phyloP scores from a whole-genome alignment of 2,329 filamentous ascomycete genomes.

The Aspergillus ustus region DNA sequence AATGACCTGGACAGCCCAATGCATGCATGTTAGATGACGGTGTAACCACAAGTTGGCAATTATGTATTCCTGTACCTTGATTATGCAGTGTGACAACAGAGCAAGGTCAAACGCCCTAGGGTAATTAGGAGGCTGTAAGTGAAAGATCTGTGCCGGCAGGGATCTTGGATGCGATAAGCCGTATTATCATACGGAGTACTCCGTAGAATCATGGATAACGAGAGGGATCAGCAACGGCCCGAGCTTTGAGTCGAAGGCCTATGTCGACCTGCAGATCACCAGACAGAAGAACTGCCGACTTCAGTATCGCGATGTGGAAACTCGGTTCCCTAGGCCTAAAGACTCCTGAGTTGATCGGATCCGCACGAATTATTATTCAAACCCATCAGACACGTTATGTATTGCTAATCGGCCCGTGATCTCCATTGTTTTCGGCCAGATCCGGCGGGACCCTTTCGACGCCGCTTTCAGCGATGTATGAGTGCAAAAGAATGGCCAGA shows the following conservation, averaged over 20 bases:
- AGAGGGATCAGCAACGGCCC: not conserved
- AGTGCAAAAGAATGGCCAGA: not conserved
- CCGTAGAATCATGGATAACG: not conserved
- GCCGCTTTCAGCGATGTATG: not conserved
- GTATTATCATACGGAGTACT: no score
- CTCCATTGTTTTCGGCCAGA: not conserved
- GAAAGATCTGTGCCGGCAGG: not conserved
- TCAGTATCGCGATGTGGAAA: not conserved
- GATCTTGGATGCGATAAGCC: not conserved
- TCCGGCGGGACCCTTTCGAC: not conserved
- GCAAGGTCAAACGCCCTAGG: not conserved
- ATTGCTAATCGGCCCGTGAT: not conserved
- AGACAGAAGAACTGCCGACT: no score
- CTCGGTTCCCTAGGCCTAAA: not conserved
- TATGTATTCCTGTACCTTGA: not conserved
- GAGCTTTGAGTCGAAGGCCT: not conserved
- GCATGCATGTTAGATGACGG: not conserved
- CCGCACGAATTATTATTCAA: not conserved
- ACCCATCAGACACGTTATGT: not conserved
- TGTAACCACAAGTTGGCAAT: constrained; percentile 2
- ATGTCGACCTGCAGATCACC: not conserved
- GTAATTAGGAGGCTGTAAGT: not conserved
- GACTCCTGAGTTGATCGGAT: not conserved
- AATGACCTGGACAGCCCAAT: no score
- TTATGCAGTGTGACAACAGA: not conserved